Evolutionary conservation across 306 rosid genomes (phyloP).

Genomic region (Prinsepia uniflora): DNA sequence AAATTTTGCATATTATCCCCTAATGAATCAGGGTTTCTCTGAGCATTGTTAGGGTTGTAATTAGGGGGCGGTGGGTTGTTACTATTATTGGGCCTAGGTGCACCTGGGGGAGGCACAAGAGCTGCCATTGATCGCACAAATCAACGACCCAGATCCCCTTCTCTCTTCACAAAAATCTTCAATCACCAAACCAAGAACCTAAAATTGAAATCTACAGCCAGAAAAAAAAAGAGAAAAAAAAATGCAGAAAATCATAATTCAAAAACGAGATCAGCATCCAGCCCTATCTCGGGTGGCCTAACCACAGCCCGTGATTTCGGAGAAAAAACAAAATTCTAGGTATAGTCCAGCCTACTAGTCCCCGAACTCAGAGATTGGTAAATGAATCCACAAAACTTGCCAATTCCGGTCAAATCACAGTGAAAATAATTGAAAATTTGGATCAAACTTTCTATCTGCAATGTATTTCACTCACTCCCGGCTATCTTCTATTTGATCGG

Average conservation of each 20-base stretch:
- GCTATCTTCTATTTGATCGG: too few species aligned
- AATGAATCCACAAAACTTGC: too few species aligned
- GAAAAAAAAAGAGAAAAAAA: slow-evolving; percentile 1
- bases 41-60: slow-evolving; percentile 55
- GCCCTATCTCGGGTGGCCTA: too few species aligned
- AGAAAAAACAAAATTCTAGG: too few species aligned
- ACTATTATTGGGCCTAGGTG: slow-evolving; percentile 65
- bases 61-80: slow-evolving; percentile 49
- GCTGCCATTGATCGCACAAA: slow-evolving; percentile 68
- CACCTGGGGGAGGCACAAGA: slow-evolving; percentile 96
- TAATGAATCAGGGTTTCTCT: slow-evolving; percentile 43
- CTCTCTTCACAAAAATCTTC: neutral
- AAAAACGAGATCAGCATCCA: neutral
- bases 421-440: too few species aligned
- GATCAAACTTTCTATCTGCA: too few species aligned
- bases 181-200: slow-evolving; percentile 25
- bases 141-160: slow-evolving; percentile 32
- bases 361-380: too few species aligned
- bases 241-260: slow-evolving; percentile 7
- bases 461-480: too few species aligned
- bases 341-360: too few species aligned
- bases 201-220: slow-evolving; percentile 28
- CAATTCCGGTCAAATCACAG: too few species aligned
- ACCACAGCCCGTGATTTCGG: too few species aligned
- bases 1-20: slow-evolving; percentile 61